A percentile compares a stretch with the other conserved stretches of the same genome.
phyloP scores from a whole-genome alignment of 2,329 filamentous ascomycete genomes.

The Talaromyces piceae region DNA sequence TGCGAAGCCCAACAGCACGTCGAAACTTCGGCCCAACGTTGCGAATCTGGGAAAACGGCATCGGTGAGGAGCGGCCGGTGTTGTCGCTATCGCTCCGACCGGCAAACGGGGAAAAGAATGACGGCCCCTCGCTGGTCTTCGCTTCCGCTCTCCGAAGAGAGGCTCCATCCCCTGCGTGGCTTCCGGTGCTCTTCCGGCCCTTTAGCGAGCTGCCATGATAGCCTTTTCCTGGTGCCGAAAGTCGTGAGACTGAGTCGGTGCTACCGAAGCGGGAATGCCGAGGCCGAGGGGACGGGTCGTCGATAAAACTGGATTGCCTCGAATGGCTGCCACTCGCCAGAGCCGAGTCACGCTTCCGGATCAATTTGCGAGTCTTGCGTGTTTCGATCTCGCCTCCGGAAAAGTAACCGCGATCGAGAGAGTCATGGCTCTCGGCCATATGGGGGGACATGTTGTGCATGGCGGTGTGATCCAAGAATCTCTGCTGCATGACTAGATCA shows the following conservation, averaged over 20 bases:
- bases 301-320: slow-evolving; percentile 67
- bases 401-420: slow-evolving; percentile 85
- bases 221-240: slow-evolving; percentile 57
- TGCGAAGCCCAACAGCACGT: slow-evolving; percentile 63
- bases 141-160: slow-evolving; percentile 32
- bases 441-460: background rate
- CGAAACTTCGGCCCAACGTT: slow-evolving; percentile 55
- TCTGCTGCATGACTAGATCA: slow-evolving; percentile 13
- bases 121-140: slow-evolving; percentile 31
- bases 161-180: slow-evolving; percentile 39
- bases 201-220: slow-evolving; percentile 55
- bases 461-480: slow-evolving; percentile 13
- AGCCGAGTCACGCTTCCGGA: slow-evolving; percentile 61
- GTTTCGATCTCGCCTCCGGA: slow-evolving; percentile 79
- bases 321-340: slow-evolving; percentile 47
- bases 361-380: slow-evolving; percentile 61
- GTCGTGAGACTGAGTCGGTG: slow-evolving; percentile 48
- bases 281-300: slow-evolving; percentile 63
- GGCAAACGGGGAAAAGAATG: slow-evolving; percentile 41
- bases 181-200: slow-evolving; percentile 53
- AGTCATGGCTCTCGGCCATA: slow-evolving; percentile 36
- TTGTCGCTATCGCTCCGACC: slow-evolving; percentile 43
- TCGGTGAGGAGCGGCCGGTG: slow-evolving; percentile 44
- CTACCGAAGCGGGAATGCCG: slow-evolving; percentile 74
- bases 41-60: slow-evolving; percentile 42